Evolutionary conservation across 257 asterid genomes (phyloP).

Genomic region (Salvia hispanica): DNA sequence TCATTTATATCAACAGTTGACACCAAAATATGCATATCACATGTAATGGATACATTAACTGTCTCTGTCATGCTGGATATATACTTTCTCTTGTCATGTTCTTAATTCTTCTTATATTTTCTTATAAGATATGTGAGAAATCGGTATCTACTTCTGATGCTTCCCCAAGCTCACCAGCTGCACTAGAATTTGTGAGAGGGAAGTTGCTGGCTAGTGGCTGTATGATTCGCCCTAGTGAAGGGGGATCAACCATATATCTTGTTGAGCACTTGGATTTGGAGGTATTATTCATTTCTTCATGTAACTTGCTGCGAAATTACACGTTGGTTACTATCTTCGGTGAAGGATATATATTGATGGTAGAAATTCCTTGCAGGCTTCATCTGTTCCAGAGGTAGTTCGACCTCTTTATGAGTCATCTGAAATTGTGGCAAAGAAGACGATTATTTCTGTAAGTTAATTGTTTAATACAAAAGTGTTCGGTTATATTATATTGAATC

Average conservation of each 20-base stretch:
- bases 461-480: background rate
- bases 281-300: conserved; percentile 33
- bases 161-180: conserved; percentile 44
- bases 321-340: conserved; percentile 3
- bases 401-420: conserved; percentile 57
- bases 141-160: conserved; percentile 44
- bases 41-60: conserved; percentile 2
- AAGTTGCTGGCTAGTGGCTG: conserved; percentile 53
- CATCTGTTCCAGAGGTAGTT: conserved; percentile 47
- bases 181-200: conserved; percentile 49
- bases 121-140: conserved; percentile 50
- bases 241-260: conserved; percentile 43
- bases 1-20: conserved; percentile 1
- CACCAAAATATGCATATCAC: background rate
- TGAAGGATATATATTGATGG: conserved; percentile 13
- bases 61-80: conserved; percentile 4
- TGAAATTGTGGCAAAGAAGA: conserved; percentile 39
- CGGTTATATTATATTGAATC: background rate
- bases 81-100: background rate
- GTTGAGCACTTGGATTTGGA: conserved; percentile 51
- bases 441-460: conserved; percentile 43
- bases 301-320: conserved; percentile 13
- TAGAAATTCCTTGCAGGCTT: conserved; percentile 40
- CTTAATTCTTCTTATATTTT: conserved; percentile 14
- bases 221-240: conserved; percentile 43